A percentile compares a stretch with the other conserved stretches of the same genome.
phyloP scores from a whole-genome alignment of 371 early-diverging fungal genomes.

The Rhizopus stolonifer region DNA sequence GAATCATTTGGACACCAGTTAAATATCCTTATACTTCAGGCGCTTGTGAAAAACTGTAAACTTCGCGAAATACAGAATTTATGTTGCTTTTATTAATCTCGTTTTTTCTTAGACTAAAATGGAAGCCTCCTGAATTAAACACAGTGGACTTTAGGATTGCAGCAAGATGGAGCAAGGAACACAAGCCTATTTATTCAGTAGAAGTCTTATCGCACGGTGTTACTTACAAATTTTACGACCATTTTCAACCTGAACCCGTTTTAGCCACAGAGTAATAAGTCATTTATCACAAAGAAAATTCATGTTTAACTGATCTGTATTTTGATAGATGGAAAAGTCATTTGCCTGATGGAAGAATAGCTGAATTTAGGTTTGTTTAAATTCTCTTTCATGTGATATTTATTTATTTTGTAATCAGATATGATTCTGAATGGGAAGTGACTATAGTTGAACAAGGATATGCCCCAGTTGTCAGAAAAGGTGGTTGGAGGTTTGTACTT shows the following conservation, averaged over 20 bases:
- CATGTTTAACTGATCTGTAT: not conserved
- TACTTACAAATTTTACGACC: conserved; percentile 59
- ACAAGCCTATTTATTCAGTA: conserved; percentile 64
- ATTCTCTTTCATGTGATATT: not conserved
- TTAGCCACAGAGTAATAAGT: conserved; percentile 51
- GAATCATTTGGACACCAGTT: conserved; percentile 87
- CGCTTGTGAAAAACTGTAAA: conserved; percentile 61
- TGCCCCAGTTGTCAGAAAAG: conserved; percentile 55
- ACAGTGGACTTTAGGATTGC: conserved; percentile 82
- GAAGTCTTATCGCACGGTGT: conserved; percentile 56
- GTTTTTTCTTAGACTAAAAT: conserved; percentile 73
- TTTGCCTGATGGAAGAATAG: conserved; percentile 66
- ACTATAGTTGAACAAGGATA: conserved; percentile 64
- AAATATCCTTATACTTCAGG: conserved; percentile 74
- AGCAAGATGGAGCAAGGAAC: conserved; percentile 59
- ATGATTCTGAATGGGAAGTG: conserved; percentile 58
- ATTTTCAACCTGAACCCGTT: conserved; percentile 63
- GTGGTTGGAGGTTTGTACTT: conserved; percentile 57
- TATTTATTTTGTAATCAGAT: conserved; percentile 25
- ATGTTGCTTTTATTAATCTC: not conserved
- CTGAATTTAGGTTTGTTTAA: conserved; percentile 52
- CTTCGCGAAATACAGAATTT: not conserved
- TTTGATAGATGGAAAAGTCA: conserved; percentile 59
- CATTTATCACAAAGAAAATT: not conserved
- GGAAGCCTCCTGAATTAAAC: conserved; percentile 87